Percentiles rank a stretch among this genome's conserved stretches.
phyloP scores from a whole-genome alignment of 345 rosid species.

The Citrus maxima region DNA sequence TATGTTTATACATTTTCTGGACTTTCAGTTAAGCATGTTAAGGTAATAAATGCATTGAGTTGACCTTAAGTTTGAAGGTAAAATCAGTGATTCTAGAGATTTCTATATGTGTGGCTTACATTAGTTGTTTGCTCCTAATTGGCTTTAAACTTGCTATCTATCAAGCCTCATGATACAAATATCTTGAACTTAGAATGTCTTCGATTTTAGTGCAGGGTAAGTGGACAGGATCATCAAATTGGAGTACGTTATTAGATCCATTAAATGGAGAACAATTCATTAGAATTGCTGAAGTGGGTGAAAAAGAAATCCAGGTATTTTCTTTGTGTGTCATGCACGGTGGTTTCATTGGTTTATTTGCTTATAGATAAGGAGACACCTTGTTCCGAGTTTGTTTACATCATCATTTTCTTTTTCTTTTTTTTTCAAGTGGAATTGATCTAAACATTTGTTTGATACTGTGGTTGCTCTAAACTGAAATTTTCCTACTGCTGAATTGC shows the following conservation, averaged over 20 bases:
- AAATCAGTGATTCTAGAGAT: not conserved
- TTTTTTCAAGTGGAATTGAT: not conserved
- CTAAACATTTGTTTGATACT: not conserved
- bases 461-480: not conserved
- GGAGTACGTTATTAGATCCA: constrained; percentile 78
- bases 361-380: not conserved
- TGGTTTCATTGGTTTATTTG: not conserved
- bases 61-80: not conserved
- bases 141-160: not conserved
- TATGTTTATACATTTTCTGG: not conserved
- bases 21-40: not conserved
- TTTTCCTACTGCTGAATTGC: constrained; percentile 21
- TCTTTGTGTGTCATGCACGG: not conserved
- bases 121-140: not conserved
- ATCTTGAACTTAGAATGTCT: constrained; percentile 13
- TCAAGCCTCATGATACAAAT: constrained; percentile 3
- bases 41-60: not conserved
- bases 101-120: not conserved
- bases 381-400: not conserved
- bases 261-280: constrained; percentile 93
- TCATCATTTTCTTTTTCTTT: not conserved
- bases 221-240: constrained; percentile 67
- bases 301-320: constrained; percentile 67
- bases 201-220: constrained; percentile 75
- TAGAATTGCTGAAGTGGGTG: constrained; percentile 76